Percentiles rank a stretch among this genome's conserved stretches.
phyloP scores from a whole-genome alignment of 1,139 yeast species.

The Debaryomyces psychrophilus region DNA sequence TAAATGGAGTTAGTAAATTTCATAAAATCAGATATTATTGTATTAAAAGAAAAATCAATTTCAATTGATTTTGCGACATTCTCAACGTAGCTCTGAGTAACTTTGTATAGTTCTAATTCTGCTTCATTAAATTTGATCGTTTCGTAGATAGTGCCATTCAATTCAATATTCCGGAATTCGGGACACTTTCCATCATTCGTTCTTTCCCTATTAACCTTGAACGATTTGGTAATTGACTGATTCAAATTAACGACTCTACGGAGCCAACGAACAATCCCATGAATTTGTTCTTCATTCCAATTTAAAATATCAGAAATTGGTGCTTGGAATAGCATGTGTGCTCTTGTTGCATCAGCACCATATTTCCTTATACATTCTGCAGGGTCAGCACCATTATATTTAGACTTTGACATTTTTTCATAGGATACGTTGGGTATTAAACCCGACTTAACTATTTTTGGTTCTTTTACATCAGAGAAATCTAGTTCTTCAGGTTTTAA shows the following conservation, averaged over 20 bases:
- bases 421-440: slow-evolving; percentile 56
- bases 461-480: slow-evolving; percentile 37
- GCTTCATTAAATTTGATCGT: slow-evolving; percentile 32
- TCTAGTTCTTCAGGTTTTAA: slow-evolving; percentile 75
- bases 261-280: slow-evolving; percentile 88
- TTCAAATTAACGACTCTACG: slow-evolving; percentile 56
- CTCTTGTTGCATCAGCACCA: slow-evolving; percentile 95
- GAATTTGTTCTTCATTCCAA: slow-evolving; percentile 90
- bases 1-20: slow-evolving; percentile 66
- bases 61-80: slow-evolving; percentile 63
- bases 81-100: slow-evolving; percentile 50
- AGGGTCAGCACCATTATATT: slow-evolving; percentile 93
- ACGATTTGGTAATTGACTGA: slow-evolving; percentile 18
- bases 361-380: slow-evolving; percentile 69
- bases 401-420: slow-evolving; percentile 97
- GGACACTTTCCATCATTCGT: slow-evolving; percentile 6
- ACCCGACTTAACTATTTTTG: slow-evolving; percentile 54
- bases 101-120: slow-evolving; percentile 63
- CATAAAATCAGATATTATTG: slow-evolving; percentile 88
- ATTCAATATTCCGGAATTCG: slow-evolving; percentile 19
- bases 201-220: not conserved
- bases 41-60: slow-evolving; percentile 67
- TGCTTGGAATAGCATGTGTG: slow-evolving; percentile 92
- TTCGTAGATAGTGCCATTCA: slow-evolving; percentile 24
- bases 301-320: slow-evolving; percentile 79